phyloP scores from a whole-genome alignment of 768 basidiomycete species.

The Suillus bovinus region DNA sequence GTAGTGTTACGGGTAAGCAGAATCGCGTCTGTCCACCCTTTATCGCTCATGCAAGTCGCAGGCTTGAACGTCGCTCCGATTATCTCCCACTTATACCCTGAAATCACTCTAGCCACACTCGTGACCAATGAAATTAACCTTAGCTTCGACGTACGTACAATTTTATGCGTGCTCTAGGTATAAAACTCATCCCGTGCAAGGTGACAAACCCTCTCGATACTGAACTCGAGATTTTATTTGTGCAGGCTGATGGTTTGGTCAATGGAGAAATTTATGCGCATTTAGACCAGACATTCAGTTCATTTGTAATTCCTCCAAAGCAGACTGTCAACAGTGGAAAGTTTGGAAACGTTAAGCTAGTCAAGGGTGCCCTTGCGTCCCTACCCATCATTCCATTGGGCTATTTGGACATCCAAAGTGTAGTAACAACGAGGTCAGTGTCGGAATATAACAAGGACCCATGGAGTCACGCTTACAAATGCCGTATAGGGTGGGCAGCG shows the following conservation, averaged over 20 bases:
- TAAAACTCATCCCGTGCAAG: constrained; percentile 23
- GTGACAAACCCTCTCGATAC: constrained; percentile 58
- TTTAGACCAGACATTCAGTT: constrained; percentile 55
- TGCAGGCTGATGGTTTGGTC: constrained; percentile 56
- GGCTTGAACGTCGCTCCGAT: constrained; percentile 55
- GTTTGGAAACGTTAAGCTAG: constrained; percentile 57
- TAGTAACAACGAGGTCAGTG: constrained; percentile 42
- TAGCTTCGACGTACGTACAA: constrained; percentile 54
- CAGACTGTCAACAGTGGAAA: constrained; percentile 61
- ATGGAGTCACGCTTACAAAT: neutral
- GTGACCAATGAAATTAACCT: constrained; percentile 50
- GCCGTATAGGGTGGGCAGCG: constrained; percentile 41
- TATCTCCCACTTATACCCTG: constrained; percentile 56
- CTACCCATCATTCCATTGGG: constrained; percentile 58
- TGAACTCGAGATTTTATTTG: constrained; percentile 54
- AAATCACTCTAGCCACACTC: constrained; percentile 51
- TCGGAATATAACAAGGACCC: neutral
- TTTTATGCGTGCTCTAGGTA: constrained; percentile 3
- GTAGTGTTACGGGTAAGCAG: constrained; percentile 47
- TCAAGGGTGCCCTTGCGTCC: constrained; percentile 56
- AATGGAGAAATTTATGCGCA: constrained; percentile 56
- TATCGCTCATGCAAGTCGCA: constrained; percentile 6
- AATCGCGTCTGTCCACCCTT: neutral
- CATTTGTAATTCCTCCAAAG: constrained; percentile 57
- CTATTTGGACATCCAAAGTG: constrained; percentile 53